These are phyloP conservation scores for Aotearoamyces nothofagi DNA, from an alignment of 2,329 filamentous ascomycete genomes.

Conservation along the genomic window DNA sequence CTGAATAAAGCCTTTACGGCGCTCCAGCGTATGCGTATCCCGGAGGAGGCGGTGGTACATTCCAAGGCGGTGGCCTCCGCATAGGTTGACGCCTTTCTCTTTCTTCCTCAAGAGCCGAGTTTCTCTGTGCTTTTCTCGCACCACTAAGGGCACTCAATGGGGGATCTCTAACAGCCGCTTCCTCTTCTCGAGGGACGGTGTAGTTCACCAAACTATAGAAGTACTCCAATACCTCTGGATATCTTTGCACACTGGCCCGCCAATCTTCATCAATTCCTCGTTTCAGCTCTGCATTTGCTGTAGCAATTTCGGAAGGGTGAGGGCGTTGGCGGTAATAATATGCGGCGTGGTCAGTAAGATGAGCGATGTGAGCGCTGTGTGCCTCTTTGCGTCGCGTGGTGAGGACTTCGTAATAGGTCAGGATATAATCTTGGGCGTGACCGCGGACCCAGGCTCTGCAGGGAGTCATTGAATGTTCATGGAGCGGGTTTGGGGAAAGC, in stretches of 20 bases:
- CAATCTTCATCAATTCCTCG: slow-evolving; percentile 67
- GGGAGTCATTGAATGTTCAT: not conserved
- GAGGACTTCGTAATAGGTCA: slow-evolving; percentile 47
- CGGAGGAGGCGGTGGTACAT: not conserved
- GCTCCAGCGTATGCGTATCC: slow-evolving; percentile 1
- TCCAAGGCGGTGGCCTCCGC: slow-evolving; percentile 1
- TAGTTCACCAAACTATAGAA: slow-evolving; percentile 60
- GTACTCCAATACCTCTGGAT: slow-evolving; percentile 71
- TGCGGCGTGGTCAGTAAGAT: slow-evolving; percentile 36
- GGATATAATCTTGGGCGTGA: slow-evolving; percentile 53
- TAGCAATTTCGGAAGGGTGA: slow-evolving; percentile 45
- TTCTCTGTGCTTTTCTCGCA: slow-evolving; percentile 13
- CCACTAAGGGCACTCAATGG: slow-evolving; percentile 29
- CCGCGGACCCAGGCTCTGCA: slow-evolving; percentile 45
- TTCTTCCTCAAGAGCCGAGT: slow-evolving; percentile 7
- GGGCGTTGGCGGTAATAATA: slow-evolving; percentile 42
- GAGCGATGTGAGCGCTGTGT: slow-evolving; percentile 39
- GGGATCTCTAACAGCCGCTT: slow-evolving; percentile 41
- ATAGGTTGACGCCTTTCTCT: slow-evolving; percentile 4
- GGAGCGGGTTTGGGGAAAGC: slow-evolving; percentile 1
- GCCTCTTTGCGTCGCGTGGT: slow-evolving; percentile 43
- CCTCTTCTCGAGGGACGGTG: slow-evolving; percentile 46
- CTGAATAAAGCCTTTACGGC: too few relatives aligned
- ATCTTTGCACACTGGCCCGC: slow-evolving; percentile 58
- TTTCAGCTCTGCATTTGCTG: slow-evolving; percentile 51